Conservation (phyloP, 2,329 filamentous ascomycete species). For the Cercospora sp. region DNA sequence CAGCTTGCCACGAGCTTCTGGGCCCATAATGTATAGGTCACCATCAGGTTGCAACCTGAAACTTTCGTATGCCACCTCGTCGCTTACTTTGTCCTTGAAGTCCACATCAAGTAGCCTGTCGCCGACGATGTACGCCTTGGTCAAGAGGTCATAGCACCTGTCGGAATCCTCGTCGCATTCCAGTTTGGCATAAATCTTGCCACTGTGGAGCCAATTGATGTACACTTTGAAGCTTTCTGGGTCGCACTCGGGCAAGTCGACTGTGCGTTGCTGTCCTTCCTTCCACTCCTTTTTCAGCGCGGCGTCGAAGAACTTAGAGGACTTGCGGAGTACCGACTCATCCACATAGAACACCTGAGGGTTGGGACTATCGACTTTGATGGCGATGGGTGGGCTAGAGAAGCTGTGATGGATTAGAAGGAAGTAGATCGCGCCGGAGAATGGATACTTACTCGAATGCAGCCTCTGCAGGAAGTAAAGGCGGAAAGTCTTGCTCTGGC, state of each 20-base stretch:
- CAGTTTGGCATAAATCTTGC: background rate
- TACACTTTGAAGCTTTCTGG: background rate
- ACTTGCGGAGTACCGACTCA: background rate
- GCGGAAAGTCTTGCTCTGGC: too few species aligned
- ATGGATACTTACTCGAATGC: background rate
- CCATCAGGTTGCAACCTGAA: too few species aligned
- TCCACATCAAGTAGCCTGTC: background rate
- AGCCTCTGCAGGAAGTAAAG: too few species aligned
- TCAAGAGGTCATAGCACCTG: background rate
- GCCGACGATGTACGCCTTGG: background rate
- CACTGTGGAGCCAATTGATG: background rate
- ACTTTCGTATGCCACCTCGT: too few species aligned
- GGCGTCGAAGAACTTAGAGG: background rate
- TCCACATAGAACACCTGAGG: background rate
- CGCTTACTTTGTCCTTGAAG: background rate
- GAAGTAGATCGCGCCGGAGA: background rate
- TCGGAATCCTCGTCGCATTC: background rate
- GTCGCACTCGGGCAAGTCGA: background rate
- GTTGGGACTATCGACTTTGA: background rate
- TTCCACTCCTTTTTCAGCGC: background rate
- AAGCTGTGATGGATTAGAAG: background rate
- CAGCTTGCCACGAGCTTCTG: too few species aligned
- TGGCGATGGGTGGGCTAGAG: background rate
- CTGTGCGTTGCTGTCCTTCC: background rate
- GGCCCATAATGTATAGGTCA: too few species aligned